Conservation (phyloP, 2,329 filamentous ascomycete species). For the Venturia oleaginea region DNA sequence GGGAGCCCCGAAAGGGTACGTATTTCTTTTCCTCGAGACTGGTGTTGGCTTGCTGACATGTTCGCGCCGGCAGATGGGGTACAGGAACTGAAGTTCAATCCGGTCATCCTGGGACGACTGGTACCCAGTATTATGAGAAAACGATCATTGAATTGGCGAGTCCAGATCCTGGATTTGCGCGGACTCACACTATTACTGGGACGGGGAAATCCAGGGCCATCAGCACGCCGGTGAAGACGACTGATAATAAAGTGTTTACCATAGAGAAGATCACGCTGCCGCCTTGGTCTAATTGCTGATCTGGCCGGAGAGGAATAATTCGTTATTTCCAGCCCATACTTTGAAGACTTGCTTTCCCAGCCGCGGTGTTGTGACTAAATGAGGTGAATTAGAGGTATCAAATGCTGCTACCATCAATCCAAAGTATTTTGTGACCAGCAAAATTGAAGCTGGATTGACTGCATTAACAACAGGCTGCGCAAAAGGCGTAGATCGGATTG, state of each 20-base stretch:
- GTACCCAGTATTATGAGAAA: not conserved
- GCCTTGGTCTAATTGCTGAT: not conserved
- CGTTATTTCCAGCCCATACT: not conserved
- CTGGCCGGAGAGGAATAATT: not conserved
- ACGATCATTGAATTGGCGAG: slow-evolving; percentile 1
- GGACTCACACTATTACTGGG: not conserved
- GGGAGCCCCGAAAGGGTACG: not conserved
- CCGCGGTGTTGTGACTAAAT: too few species aligned
- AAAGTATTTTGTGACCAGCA: too few species aligned
- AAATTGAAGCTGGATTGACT: too few species aligned
- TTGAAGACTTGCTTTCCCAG: too few species aligned
- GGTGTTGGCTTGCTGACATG: not conserved
- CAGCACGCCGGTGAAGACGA: slow-evolving; percentile 1
- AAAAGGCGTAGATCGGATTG: too few species aligned
- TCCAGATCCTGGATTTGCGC: not conserved
- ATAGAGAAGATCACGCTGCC: slow-evolving; percentile 1
- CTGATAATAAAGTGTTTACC: not conserved
- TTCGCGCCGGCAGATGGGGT: not conserved
- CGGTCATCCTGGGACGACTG: not conserved
- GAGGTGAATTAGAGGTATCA: too few species aligned
- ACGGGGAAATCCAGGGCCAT: not conserved
- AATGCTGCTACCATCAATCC: too few species aligned
- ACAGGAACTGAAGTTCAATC: not conserved
- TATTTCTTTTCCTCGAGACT: not conserved
- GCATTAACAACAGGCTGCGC: too few species aligned